Percentiles rank a stretch among this genome's conserved stretches.
Conservation (phyloP, 768 basidiomycete species). For the Serendipita sp. region DNA sequence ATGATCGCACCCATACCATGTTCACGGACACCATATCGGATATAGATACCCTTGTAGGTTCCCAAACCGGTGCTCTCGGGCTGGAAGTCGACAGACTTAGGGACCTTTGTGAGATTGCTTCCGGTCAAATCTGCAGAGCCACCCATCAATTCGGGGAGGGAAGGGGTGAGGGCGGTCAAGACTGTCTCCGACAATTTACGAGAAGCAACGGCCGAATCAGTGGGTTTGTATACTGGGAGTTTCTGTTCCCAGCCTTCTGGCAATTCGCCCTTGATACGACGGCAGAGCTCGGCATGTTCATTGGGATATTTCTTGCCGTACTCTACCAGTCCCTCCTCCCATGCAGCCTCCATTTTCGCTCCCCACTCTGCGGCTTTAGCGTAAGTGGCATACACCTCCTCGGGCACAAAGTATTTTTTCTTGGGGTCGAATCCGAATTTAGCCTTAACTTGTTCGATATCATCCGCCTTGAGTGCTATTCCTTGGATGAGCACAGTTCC, state of each 20-base stretch:
- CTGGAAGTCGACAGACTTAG: slow-evolving; percentile 80
- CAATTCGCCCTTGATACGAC: slow-evolving; percentile 70
- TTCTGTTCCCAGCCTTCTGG: slow-evolving; percentile 74
- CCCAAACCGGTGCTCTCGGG: slow-evolving; percentile 73
- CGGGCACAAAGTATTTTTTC: slow-evolving; percentile 60
- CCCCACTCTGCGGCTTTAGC: slow-evolving; percentile 51
- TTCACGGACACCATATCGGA: slow-evolving; percentile 94
- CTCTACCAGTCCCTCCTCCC: slow-evolving; percentile 48
- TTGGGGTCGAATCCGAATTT: slow-evolving; percentile 72
- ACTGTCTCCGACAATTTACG: slow-evolving; percentile 88
- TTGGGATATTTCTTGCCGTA: slow-evolving; percentile 68
- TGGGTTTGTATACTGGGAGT: slow-evolving; percentile 70
- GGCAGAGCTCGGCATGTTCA: slow-evolving; percentile 72
- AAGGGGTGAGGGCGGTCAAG: slow-evolving; percentile 55
- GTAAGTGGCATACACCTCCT: slow-evolving; percentile 56
- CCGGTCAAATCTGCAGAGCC: slow-evolving; percentile 89
- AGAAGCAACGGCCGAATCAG: slow-evolving; percentile 73
- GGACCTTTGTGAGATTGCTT: slow-evolving; percentile 80
- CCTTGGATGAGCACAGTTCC: slow-evolving; percentile 6
- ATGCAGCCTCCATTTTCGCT: slow-evolving; percentile 52
- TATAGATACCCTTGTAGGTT: slow-evolving; percentile 70
- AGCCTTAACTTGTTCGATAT: slow-evolving; percentile 65
- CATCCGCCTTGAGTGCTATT: slow-evolving; percentile 80
- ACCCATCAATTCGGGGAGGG: slow-evolving; percentile 67
- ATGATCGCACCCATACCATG: slow-evolving; percentile 95